Evolutionary conservation across 2,329 filamentous ascomycete genomes (phyloP).

Genomic region (Trichophyton equinum): DNA sequence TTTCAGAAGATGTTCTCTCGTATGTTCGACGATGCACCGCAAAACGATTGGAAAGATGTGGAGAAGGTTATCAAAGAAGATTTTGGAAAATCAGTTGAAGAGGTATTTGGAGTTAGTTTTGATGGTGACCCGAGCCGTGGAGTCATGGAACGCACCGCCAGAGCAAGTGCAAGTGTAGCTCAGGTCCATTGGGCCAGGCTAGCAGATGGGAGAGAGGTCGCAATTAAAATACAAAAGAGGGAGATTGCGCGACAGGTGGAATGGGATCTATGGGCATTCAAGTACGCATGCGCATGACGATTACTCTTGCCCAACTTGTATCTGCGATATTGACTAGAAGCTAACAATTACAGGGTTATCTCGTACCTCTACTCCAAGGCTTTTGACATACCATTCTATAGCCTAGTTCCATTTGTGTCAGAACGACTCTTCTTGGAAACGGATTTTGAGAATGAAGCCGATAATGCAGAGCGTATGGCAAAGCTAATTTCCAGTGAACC

Average conservation of each 20-base stretch:
- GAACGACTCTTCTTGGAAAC: conserved; percentile 89
- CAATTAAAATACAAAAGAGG: conserved; percentile 90
- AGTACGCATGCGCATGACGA: conserved; percentile 38
- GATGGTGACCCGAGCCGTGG: conserved; percentile 50
- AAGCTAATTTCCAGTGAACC: conserved; percentile 62
- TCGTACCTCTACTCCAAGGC: conserved; percentile 69
- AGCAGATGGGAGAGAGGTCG: conserved; percentile 77
- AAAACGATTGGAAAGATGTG: conserved; percentile 77
- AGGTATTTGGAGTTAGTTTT: conserved; percentile 87
- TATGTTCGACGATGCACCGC: conserved; percentile 97
- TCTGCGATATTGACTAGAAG: not conserved
- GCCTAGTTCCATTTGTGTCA: conserved; percentile 79
- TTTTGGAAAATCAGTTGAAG: conserved; percentile 72
- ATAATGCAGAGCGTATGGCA: conserved; percentile 77
- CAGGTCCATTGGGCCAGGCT: conserved; percentile 93
- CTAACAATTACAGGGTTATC: conserved; percentile 47
- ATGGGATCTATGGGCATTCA: conserved; percentile 95
- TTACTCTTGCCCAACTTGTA: not conserved
- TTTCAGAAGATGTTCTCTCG: conserved; percentile 91
- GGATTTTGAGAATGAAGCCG: conserved; percentile 83
- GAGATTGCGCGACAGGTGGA: conserved; percentile 84
- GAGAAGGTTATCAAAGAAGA: conserved; percentile 77
- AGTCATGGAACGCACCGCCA: conserved; percentile 57
- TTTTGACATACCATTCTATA: conserved; percentile 90
- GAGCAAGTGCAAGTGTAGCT: conserved; percentile 75